These are phyloP conservation scores for Botryotinia globosa DNA, from an alignment of 2,329 filamentous ascomycete genomes.

Conservation along the genomic window DNA sequence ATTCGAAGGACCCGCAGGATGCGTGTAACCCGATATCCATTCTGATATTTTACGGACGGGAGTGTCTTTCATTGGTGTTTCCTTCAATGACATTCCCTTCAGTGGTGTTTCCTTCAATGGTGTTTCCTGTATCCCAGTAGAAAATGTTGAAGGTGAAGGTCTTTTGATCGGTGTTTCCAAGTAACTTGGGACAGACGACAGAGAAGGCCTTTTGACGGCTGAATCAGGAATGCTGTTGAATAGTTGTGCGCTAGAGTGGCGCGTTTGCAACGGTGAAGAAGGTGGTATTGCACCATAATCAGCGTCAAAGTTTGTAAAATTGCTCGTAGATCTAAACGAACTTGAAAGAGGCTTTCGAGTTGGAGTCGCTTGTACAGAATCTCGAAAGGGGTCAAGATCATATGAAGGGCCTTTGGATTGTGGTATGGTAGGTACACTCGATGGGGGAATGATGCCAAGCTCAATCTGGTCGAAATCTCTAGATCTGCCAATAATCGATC, in stretches of 20 bases:
- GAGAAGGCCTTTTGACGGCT: slow-evolving; percentile 20
- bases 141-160: background rate
- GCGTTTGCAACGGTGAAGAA: slow-evolving; percentile 32
- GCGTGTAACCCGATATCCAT: slow-evolving; percentile 23
- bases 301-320: background rate
- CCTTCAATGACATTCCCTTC: slow-evolving; percentile 26
- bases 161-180: slow-evolving; percentile 35
- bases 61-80: slow-evolving; percentile 33
- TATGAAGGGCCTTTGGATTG: slow-evolving; percentile 29
- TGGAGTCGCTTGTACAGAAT: slow-evolving; percentile 36
- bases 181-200: slow-evolving; percentile 22
- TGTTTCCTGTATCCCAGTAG: slow-evolving; percentile 22
- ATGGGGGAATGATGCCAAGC: slow-evolving; percentile 27
- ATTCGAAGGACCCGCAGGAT: slow-evolving; percentile 23
- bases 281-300: slow-evolving; percentile 25
- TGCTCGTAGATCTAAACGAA: background rate
- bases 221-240: slow-evolving; percentile 33
- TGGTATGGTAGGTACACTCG: slow-evolving; percentile 34
- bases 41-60: slow-evolving; percentile 23
- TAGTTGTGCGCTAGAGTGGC: slow-evolving; percentile 33
- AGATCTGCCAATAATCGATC: slow-evolving; percentile 17
- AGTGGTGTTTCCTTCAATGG: slow-evolving; percentile 32
- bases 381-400: slow-evolving; percentile 27
- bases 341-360: slow-evolving; percentile 27
- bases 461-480: slow-evolving; percentile 23